These are phyloP conservation scores for Nakaseomyces nivariensis DNA, from an alignment of 1,139 yeast species.

Conservation along the genomic window DNA sequence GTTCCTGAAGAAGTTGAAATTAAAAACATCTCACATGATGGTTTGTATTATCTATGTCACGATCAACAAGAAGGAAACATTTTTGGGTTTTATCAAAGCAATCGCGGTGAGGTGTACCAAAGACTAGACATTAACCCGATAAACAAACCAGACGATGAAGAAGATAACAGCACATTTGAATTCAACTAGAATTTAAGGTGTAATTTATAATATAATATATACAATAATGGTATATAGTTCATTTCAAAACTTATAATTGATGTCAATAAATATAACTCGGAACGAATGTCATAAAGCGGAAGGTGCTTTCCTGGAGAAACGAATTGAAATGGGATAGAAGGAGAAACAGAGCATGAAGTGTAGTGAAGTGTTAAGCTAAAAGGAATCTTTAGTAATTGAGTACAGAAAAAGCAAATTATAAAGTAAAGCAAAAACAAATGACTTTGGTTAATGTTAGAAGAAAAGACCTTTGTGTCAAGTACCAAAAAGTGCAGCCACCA, in stretches of 20 bases:
- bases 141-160: neutral
- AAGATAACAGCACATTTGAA: neutral
- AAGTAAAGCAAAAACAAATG: conserved; percentile 8
- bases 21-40: conserved; percentile 47
- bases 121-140: neutral
- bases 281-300: too few species aligned
- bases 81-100: conserved; percentile 59
- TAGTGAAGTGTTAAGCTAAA: too few species aligned
- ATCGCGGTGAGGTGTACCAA: conserved; percentile 30
- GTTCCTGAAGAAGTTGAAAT: conserved; percentile 54
- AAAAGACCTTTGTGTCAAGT: conserved; percentile 33
- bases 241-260: too few species aligned
- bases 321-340: too few species aligned
- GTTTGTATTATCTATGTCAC: conserved; percentile 79
- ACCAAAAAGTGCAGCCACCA: conserved; percentile 33
- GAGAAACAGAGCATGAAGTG: too few species aligned
- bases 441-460: conserved; percentile 27
- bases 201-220: neutral
- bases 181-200: neutral
- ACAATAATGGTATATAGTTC: too few species aligned
- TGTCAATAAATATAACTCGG: too few species aligned
- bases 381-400: too few species aligned
- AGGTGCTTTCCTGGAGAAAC: too few species aligned
- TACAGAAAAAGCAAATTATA: too few species aligned
- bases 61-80: conserved; percentile 71